Conservation (phyloP, 768 basidiomycete genomes). For the Mycena olivaceomarginata region DNA sequence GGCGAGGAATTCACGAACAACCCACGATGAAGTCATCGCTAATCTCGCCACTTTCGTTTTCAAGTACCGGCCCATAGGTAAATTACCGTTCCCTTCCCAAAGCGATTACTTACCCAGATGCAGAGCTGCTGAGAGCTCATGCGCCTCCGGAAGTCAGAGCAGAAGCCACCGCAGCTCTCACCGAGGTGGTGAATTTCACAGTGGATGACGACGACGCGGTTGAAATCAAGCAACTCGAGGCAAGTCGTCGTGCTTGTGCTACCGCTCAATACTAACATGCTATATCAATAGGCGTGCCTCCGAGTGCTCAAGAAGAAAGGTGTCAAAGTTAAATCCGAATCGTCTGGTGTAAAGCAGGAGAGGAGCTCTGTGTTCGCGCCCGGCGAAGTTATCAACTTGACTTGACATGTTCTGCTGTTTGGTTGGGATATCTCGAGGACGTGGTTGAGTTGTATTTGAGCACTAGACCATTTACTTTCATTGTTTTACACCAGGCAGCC, state of each 20-base stretch:
- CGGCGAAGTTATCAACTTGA: slow-evolving; percentile 22
- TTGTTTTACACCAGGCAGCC: background rate
- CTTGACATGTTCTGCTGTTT: background rate
- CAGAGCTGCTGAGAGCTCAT: slow-evolving; percentile 29
- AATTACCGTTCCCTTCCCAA: background rate
- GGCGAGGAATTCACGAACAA: too few species aligned
- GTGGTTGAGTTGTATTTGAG: too few species aligned
- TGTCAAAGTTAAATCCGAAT: background rate
- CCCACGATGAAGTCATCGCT: background rate
- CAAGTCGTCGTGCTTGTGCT: background rate
- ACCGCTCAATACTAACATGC: too few species aligned
- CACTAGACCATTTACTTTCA: background rate
- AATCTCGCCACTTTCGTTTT: slow-evolving; percentile 27
- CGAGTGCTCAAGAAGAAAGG: slow-evolving; percentile 6
- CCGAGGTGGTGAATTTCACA: slow-evolving; percentile 12
- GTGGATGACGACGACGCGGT: slow-evolving; percentile 2
- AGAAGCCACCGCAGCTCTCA: background rate
- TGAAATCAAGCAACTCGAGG: slow-evolving; percentile 27
- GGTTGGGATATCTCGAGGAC: too few species aligned
- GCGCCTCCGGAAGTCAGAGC: slow-evolving; percentile 1
- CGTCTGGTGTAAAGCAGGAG: slow-evolving; percentile 6
- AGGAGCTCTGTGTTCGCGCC: background rate
- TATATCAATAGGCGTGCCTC: background rate
- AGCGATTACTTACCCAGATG: background rate
- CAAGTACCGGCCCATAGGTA: slow-evolving; percentile 34